Base-by-base conservation (phyloP, 495 filamentous ascomycete species). In the Aspergillus bridgeri region DNA sequence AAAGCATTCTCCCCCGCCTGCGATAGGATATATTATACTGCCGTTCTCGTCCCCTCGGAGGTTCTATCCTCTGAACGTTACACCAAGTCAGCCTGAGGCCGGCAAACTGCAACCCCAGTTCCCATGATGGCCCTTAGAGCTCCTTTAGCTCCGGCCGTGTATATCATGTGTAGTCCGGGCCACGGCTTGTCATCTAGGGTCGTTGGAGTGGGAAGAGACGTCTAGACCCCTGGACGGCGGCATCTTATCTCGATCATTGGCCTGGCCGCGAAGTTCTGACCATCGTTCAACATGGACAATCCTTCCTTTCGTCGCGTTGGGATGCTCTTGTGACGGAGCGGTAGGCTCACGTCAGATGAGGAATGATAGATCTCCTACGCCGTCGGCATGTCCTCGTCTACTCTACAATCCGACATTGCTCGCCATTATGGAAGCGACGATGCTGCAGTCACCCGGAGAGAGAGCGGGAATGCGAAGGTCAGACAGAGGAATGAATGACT, bases 401-500 rank as follows among this genome's bases (percentile, higher is more conserved):
- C 7, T 20, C 46, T 48, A 25, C 17, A n/a, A 6, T 25, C 23
- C 6, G 6, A 6, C 8, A 15, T 7, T n/a, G 48, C 21, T 25
- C 21, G 27, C 13, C 15, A n/a, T n/a, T n/a, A 11, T 15, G 2
- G 20, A 1, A 24, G 21, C 21, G 48, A 50, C 22, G 21, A 6
- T 13, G 48, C 48, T 51, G 61, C 33, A 49, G 55, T 58, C 56
- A 64, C 51, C 58, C 49, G 54, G 52, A 51, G 51, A 45, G 23
- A 45, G 49, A 38, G 20, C 47, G 24, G 56, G 51, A 53, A 57
- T 50, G 44, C 27, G 33, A 43, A 42, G 59, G 59, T 62, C 59
- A 62, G 63, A 57, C 59, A 55, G 38, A 47, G 48, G 33, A 38
- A 29, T 29, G 47, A 53, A 62, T 65, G 59, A 65, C 60, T 55